Base-by-base conservation (phyloP, 1,284 basidiomycete genomes). In the Cryptococcus sp. region DNA sequence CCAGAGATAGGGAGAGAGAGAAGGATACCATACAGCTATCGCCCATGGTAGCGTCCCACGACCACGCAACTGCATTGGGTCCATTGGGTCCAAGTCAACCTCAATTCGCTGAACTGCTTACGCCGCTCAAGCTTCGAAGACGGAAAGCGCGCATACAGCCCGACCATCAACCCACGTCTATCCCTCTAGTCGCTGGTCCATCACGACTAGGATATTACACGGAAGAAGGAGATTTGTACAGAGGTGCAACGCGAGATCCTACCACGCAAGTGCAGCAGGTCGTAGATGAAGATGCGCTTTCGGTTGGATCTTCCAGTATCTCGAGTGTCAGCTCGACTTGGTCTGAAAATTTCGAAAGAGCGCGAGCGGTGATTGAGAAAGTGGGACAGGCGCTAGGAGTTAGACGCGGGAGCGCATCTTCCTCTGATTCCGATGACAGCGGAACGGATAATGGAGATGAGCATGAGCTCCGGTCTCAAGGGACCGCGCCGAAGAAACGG, bases 311-410 rank as follows among this genome's bases (percentile, higher is more conserved):
- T n/a, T 62, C 60, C 8, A 62, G 64, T 25, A 64, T 60, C 8
- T 61, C 64, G 10, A 65, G 63, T 40, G 55, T 56, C 5, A 68
- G 65, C 52, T 71, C 69, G 25, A 72, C 63, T 20, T 74, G 72
- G 64, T 71, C 67, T 0, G 73, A 71, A 2, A 64, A 71, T 54
- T 55, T 76, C 16, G 69, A 73, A 40, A 58, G 71, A 23, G 73
- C 72, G 5, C 58, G 73, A 45, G 76, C 72, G 1, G 73, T 72
- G 1, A 70, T 77, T n/a, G 75, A 67, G 5, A 61, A 69, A 19
- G 61, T 79, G 23, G 76, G 77, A 42, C 75, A 76, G 50, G 70
- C 69, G 16, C 58, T 79, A 17, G 70, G 75, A 41, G 66, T 75
- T 0, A 61, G 76, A 11, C 57, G 76, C 30, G 73, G 75, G 6